Percentiles rank a stretch among this genome's conserved stretches.
Evolutionary conservation across 306 rosid genomes (phyloP).

Genomic region (Carpinus viminea): DNA sequence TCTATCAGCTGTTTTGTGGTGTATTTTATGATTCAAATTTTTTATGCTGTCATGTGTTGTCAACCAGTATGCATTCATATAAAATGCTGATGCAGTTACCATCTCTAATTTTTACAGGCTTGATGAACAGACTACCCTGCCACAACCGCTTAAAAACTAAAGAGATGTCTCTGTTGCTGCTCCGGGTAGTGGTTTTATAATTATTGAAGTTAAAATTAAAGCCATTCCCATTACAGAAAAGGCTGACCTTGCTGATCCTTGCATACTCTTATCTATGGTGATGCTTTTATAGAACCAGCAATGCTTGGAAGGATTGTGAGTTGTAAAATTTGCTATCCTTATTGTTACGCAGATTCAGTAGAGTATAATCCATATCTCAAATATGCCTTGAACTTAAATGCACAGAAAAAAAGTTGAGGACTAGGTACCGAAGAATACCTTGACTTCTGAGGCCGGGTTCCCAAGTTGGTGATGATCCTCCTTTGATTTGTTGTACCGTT

Average conservation of each 20-base stretch:
- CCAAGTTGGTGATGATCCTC: conserved; percentile 63
- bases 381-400: background rate
- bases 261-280: background rate
- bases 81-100: background rate
- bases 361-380: background rate
- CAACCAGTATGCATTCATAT: background rate
- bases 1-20: background rate
- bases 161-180: background rate
- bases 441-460: conserved; percentile 64
- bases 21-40: background rate
- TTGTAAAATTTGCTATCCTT: background rate
- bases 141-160: background rate
- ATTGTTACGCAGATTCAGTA: background rate
- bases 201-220: background rate
- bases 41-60: background rate
- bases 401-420: background rate
- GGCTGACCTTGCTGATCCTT: background rate
- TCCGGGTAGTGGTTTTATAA: background rate
- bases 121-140: background rate
- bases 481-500: conserved; percentile 74
- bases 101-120: background rate
- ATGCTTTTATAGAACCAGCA: background rate
- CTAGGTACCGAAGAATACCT: conserved; percentile 51
- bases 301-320: background rate
- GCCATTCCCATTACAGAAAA: background rate